Conservation (phyloP, 75 land plant species). For the Cunninghamia lanceolata region DNA sequence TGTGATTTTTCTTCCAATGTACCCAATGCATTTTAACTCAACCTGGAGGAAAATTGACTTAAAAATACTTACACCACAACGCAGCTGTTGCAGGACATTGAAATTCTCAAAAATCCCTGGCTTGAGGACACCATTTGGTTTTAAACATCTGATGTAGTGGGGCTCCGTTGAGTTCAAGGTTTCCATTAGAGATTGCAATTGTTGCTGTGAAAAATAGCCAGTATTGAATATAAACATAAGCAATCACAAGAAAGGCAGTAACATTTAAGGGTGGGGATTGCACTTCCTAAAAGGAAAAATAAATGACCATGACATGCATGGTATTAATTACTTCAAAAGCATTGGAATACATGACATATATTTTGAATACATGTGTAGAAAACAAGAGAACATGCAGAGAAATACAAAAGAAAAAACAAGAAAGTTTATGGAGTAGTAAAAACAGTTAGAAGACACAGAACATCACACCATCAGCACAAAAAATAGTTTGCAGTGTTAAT, state of each 20-base stretch:
- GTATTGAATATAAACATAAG: background rate
- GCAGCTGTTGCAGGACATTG: conserved; percentile 85
- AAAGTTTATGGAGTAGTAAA: background rate
- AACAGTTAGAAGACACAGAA: background rate
- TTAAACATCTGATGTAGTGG: conserved; percentile 93
- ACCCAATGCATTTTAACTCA: background rate
- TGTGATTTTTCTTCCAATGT: background rate
- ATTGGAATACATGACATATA: background rate
- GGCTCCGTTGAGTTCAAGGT: conserved; percentile 92
- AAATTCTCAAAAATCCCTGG: conserved; percentile 90
- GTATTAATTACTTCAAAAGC: background rate
- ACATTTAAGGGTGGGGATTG: background rate
- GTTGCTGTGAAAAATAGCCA: conserved; percentile 57
- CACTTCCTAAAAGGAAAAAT: background rate
- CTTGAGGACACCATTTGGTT: conserved; percentile 80
- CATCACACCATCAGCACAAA: background rate
- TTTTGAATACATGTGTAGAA: background rate
- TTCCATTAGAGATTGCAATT: conserved; percentile 93
- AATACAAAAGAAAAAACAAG: background rate
- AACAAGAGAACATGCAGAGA: background rate
- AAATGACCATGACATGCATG: background rate
- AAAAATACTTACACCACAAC: conserved; percentile 81
- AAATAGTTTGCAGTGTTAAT: background rate
- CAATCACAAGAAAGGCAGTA: background rate
- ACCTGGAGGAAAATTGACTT: background rate